Percentiles rank a stretch among this genome's conserved stretches.
These are phyloP conservation scores for Spathaspora hagerdaliae DNA, from an alignment of 805 yeast genomes.

Conservation along the genomic window DNA sequence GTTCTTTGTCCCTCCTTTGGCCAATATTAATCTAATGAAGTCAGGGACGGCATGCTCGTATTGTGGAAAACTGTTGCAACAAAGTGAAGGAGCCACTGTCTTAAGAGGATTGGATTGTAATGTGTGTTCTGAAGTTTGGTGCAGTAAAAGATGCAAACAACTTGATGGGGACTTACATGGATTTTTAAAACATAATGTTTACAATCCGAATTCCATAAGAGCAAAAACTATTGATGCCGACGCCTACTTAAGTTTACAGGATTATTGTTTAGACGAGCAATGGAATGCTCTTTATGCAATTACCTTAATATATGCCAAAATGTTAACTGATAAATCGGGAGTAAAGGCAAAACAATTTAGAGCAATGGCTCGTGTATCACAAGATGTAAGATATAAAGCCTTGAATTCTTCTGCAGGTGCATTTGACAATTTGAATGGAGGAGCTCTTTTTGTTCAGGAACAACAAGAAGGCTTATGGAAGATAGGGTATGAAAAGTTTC, in stretches of 20 bases:
- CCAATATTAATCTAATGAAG: constrained; percentile 54
- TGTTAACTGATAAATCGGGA: constrained; percentile 40
- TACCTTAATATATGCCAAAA: constrained; percentile 51
- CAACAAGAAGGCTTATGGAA: constrained; percentile 58
- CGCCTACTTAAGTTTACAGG: constrained; percentile 54
- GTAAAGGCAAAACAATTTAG: constrained; percentile 43
- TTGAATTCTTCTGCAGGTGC: constrained; percentile 53
- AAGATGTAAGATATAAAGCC: constrained; percentile 58
- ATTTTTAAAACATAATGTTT: constrained; percentile 51
- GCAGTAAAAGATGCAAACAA: constrained; percentile 58
- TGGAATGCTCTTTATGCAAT: constrained; percentile 69
- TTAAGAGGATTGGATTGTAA: constrained; percentile 60
- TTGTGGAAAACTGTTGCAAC: constrained; percentile 56
- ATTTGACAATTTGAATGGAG: constrained; percentile 49
- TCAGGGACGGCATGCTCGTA: constrained; percentile 66
- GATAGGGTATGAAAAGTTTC: constrained; percentile 50
- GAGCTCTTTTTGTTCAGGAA: constrained; percentile 51
- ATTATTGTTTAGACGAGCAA: constrained; percentile 57
- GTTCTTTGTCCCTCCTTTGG: constrained; percentile 65
- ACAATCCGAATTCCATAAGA: constrained; percentile 17
- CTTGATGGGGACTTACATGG: constrained; percentile 48
- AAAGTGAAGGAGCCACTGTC: constrained; percentile 23
- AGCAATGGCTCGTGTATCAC: constrained; percentile 68
- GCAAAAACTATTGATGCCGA: constrained; percentile 40
- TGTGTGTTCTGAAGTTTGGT: constrained; percentile 67